These are phyloP conservation scores for Artomyces pyxidatus DNA, from an alignment of 768 basidiomycete genomes.

Conservation along the genomic window DNA sequence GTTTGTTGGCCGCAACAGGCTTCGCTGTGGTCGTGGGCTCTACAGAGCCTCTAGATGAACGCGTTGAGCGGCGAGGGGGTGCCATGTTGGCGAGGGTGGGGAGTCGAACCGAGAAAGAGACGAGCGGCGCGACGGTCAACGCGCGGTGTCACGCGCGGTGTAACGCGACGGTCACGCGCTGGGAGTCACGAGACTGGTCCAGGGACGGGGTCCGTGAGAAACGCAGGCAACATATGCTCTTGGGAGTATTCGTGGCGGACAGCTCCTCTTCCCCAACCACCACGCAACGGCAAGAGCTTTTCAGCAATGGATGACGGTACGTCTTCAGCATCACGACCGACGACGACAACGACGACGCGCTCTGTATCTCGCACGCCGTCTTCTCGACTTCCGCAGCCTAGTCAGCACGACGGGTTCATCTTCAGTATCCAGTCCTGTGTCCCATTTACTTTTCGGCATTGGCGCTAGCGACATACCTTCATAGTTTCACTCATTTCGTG, in stretches of 20 bases:
- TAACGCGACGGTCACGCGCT: constrained; percentile 12
- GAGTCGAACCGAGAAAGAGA: not conserved
- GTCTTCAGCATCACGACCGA: constrained; percentile 72
- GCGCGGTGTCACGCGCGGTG: constrained; percentile 11
- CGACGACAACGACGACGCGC: constrained; percentile 41
- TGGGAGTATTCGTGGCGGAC: not conserved
- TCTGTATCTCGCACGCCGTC: constrained; percentile 15
- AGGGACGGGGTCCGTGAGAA: not conserved
- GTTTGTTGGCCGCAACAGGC: constrained; percentile 1
- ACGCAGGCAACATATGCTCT: not conserved
- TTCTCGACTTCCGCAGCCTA: constrained; percentile 15
- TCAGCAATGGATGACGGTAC: constrained; percentile 66
- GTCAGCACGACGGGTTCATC: constrained; percentile 9
- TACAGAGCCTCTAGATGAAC: constrained; percentile 4
- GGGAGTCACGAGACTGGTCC: not conserved
- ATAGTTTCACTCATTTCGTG: not conserved
- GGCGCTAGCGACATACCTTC: constrained; percentile 9
- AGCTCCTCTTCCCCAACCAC: not conserved
- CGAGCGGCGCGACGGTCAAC: not conserved
- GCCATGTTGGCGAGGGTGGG: constrained; percentile 5
- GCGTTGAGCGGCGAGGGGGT: constrained; percentile 16
- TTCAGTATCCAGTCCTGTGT: no score
- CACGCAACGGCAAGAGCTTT: constrained; percentile 19
- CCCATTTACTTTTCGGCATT: constrained; percentile 18
- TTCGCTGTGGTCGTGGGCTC: not conserved